These are phyloP conservation scores for Lentinus brumalis DNA, from an alignment of 768 basidiomycete genomes.

Conservation along the genomic window DNA sequence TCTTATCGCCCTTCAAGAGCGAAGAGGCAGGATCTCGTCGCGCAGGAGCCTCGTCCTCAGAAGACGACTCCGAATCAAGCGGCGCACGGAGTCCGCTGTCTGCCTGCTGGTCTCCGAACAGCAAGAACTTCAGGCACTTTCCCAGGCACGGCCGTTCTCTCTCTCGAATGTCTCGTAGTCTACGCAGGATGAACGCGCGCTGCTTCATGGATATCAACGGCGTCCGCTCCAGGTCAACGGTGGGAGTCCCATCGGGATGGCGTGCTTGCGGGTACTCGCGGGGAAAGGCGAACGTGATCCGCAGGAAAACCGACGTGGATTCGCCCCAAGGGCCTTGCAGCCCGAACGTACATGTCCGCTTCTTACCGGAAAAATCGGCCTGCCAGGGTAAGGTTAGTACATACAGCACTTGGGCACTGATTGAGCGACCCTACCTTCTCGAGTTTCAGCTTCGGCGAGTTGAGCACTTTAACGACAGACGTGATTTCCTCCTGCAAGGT, in stretches of 20 bases:
- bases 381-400: constrained; percentile 24
- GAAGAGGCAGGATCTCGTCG: constrained; percentile 53
- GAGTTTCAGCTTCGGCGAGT: constrained; percentile 72
- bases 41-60: constrained; percentile 59
- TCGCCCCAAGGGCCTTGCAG: constrained; percentile 93
- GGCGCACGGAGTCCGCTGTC: constrained; percentile 34
- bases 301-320: constrained; percentile 78
- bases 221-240: constrained; percentile 81
- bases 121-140: constrained; percentile 77
- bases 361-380: constrained; percentile 65
- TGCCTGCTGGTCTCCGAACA: constrained; percentile 63
- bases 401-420: not conserved
- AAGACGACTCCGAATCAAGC: constrained; percentile 63
- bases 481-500: constrained; percentile 79
- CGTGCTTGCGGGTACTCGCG: constrained; percentile 69
- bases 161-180: constrained; percentile 71
- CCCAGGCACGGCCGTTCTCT: constrained; percentile 82
- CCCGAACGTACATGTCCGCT: constrained; percentile 81
- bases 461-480: constrained; percentile 65
- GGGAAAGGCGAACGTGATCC: constrained; percentile 89
- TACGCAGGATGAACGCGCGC: constrained; percentile 77
- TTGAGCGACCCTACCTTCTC: constrained; percentile 62
- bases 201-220: constrained; percentile 77
- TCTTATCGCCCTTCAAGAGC: constrained; percentile 66
- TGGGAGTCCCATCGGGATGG: constrained; percentile 67